Percentiles rank a stretch among this genome's conserved stretches.
phyloP scores from a whole-genome alignment of 257 asterid genomes.

The Nemophila menziesii region DNA sequence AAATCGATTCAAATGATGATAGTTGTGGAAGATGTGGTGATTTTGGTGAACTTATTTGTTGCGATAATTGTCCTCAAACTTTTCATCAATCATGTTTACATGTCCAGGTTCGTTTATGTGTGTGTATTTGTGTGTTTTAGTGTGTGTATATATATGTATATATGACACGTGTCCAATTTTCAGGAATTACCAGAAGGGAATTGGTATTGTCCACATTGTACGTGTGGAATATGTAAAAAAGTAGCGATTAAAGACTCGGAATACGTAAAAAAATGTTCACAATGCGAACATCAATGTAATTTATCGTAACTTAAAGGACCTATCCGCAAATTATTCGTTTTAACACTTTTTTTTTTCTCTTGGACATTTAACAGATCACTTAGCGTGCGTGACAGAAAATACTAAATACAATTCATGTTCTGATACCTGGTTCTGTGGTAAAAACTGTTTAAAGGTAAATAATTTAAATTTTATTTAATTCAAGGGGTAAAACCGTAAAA shows the following conservation, averaged over 20 bases:
- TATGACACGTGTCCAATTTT: slow-evolving; percentile 8
- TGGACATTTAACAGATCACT: slow-evolving; percentile 70
- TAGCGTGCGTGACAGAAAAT: slow-evolving; percentile 42
- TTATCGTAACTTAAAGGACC: slow-evolving; percentile 2
- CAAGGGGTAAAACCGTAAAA: not conserved
- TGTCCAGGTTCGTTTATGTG: slow-evolving; percentile 45
- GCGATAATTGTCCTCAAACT: slow-evolving; percentile 98
- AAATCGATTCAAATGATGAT: slow-evolving; percentile 84
- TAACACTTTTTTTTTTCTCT: not conserved
- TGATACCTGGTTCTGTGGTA: slow-evolving; percentile 78
- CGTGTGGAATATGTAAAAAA: slow-evolving; percentile 76
- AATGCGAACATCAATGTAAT: slow-evolving; percentile 79
- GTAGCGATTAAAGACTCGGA: slow-evolving; percentile 31
- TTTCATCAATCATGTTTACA: slow-evolving; percentile 88
- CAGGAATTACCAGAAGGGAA: slow-evolving; percentile 97
- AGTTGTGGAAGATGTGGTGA: slow-evolving; percentile 98
- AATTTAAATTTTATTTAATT: too few species aligned
- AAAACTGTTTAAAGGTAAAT: slow-evolving; percentile 70
- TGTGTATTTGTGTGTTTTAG: not conserved
- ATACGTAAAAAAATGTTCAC: slow-evolving; percentile 50
- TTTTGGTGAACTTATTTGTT: slow-evolving; percentile 86
- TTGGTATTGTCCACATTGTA: slow-evolving; percentile 93
- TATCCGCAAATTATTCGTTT: not conserved
- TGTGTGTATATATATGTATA: not conserved
- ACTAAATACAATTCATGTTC: slow-evolving; percentile 30